Conservation (phyloP, 805 yeast species). For the Wickerhamomyces canadensis region DNA sequence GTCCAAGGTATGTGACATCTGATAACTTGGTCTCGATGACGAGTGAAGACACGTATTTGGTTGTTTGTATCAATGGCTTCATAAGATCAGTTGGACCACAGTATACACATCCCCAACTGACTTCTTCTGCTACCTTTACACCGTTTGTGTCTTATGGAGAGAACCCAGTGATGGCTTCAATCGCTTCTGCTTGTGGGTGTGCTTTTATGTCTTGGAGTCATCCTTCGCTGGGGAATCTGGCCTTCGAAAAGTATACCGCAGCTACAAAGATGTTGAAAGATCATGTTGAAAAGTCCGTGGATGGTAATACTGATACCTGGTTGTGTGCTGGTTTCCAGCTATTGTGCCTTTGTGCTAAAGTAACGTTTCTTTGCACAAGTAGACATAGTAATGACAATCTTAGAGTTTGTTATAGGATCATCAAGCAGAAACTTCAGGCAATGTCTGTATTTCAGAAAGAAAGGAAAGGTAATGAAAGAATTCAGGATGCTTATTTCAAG, state of each 20-base stretch:
- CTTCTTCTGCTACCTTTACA: slow-evolving; percentile 35
- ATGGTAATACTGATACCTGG: slow-evolving; percentile 27
- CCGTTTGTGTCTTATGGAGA: slow-evolving; percentile 27
- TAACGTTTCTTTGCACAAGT: slow-evolving; percentile 22
- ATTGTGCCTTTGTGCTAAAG: slow-evolving; percentile 34
- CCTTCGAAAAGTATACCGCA: slow-evolving; percentile 21
- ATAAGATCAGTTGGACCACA: slow-evolving; percentile 38
- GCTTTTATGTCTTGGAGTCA: slow-evolving; percentile 30
- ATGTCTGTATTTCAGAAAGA: background rate
- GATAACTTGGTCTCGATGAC: background rate
- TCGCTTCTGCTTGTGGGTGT: slow-evolving; percentile 38
- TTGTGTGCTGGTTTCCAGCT: slow-evolving; percentile 33
- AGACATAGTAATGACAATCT: slow-evolving; percentile 29
- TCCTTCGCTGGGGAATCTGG: slow-evolving; percentile 20
- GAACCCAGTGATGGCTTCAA: slow-evolving; percentile 26
- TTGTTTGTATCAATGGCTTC: slow-evolving; percentile 34
- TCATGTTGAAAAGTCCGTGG: background rate
- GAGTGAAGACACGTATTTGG: slow-evolving; percentile 8
- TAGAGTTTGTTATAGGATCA: slow-evolving; percentile 30
- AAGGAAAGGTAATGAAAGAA: background rate
- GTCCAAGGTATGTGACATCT: too few species aligned
- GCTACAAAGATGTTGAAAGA: slow-evolving; percentile 16
- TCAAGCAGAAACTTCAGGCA: slow-evolving; percentile 22
- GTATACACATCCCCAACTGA: slow-evolving; percentile 33
- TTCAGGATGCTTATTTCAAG: slow-evolving; percentile 5